phyloP scores from a whole-genome alignment of 805 yeast species.

The Candida lessepsii region DNA sequence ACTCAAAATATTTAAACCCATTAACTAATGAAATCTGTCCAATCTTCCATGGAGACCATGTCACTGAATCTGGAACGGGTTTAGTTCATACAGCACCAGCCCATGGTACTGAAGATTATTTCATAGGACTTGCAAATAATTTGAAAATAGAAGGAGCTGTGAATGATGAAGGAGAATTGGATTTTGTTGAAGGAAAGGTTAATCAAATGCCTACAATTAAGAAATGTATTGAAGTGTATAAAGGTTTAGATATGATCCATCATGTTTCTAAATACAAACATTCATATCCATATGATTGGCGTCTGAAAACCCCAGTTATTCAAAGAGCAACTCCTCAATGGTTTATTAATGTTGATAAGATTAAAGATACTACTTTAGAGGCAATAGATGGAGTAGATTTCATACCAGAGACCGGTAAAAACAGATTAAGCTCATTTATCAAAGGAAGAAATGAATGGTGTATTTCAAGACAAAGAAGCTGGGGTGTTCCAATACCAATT shows the following conservation, averaged over 20 bases:
- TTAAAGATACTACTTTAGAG: constrained; percentile 59
- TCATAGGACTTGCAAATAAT: constrained; percentile 57
- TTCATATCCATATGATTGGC: constrained; percentile 96
- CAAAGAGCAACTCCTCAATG: constrained; percentile 96
- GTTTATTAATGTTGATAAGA: constrained; percentile 82
- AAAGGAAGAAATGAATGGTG: constrained; percentile 92
- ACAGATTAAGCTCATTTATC: constrained; percentile 70
- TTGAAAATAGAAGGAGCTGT: constrained; percentile 74
- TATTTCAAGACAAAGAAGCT: constrained; percentile 88
- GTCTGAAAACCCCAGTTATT: constrained; percentile 92
- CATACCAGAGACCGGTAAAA: constrained; percentile 69
- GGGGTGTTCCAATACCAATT: constrained; percentile 99
- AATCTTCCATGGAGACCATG: constrained; percentile 76
- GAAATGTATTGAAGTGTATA: constrained; percentile 56
- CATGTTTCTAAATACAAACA: constrained; percentile 59
- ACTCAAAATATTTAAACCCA: constrained; percentile 42
- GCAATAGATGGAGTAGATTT: constrained; percentile 67
- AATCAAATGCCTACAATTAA: constrained; percentile 24
- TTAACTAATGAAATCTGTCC: constrained; percentile 46
- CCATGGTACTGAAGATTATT: constrained; percentile 92
- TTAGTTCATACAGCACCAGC: constrained; percentile 97
- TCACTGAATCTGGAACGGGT: constrained; percentile 85
- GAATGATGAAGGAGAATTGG: constrained; percentile 64
- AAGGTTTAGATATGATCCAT: constrained; percentile 44
- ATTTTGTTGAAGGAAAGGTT: constrained; percentile 50